Base-by-base conservation (phyloP, 2,329 filamentous ascomycete species). In the Fusarium verticillioides region DNA sequence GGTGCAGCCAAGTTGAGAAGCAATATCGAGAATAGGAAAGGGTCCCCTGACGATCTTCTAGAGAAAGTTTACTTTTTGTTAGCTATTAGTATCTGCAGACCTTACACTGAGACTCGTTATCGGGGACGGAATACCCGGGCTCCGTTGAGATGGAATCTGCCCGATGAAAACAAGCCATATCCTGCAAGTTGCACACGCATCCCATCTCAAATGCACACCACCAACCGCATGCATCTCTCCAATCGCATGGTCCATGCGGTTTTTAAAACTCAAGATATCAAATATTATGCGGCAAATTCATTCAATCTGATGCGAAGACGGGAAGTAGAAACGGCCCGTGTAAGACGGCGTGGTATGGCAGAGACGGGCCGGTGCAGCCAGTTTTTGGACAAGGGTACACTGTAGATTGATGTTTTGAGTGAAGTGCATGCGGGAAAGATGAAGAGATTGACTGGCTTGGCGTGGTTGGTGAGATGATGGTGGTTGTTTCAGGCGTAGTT, bases 211-310 rank as follows among this genome's bases (percentile, higher is more conserved):
- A 36, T 40, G 54, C 60, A 62, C 60, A 63, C 63, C 52, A 57
- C 62, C 64, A 67, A 56, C 66, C 44, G 54, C 61, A 37, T 70
- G 36, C 57, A 40, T 42, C 23, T 54, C 44, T 61, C 66, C 68
- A 77, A 74, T 69, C 66, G 42, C 52, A 59, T 73, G 73, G 68
- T 60, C 69, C 57, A 77, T 77, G 75, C 75, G 66, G 57, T 54
- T 68, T 71, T 66, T 57, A 23, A 47, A 37, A 50, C 46, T 18
- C 23, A 44, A 34, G 30, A 57, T 21, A 12, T 8, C 5, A 26
- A 9, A 39, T 34, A 57, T 8, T 9, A n/a, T 30, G 44, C 50
- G 57, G 69, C 6, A 64, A 52, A 49, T 40, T 28, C 37, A 44
- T 21, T 66, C n/a, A 44, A 57, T 40, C 9, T 44, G 37, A 69